These are phyloP conservation scores for Leishmania gerbilli DNA, from an alignment of 208 protist species.

Conservation along the genomic window DNA sequence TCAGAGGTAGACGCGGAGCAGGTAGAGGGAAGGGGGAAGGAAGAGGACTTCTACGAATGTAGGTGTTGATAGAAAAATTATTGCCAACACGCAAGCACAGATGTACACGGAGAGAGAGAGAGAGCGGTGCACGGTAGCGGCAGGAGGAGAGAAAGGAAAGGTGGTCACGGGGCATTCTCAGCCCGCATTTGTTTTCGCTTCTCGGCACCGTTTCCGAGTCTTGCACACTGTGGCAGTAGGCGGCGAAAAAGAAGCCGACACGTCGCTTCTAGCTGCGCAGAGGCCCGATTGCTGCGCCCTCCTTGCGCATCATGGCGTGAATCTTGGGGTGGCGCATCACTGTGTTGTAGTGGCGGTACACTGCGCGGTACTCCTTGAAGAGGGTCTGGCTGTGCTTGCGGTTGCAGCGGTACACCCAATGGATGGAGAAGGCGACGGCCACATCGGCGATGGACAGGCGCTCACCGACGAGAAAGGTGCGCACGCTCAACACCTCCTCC, in stretches of 20 bases:
- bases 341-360: conserved; percentile 83
- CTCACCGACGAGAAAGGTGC: conserved; percentile 88
- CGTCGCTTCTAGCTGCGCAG: conserved; percentile 19
- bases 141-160: neutral
- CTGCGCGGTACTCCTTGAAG: conserved; percentile 57
- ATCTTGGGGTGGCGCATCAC: conserved; percentile 78
- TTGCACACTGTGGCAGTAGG: neutral
- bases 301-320: conserved; percentile 58
- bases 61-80: neutral
- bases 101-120: neutral
- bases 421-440: conserved; percentile 67
- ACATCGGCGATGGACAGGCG: conserved; percentile 82
- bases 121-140: neutral
- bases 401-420: conserved; percentile 70
- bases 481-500: conserved; percentile 64
- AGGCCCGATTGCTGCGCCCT: conserved; percentile 49
- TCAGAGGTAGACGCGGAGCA: neutral
- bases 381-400: conserved; percentile 50
- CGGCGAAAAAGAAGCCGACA: neutral
- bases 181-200: neutral
- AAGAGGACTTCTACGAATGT: conserved; percentile 2
- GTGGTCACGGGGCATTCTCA: neutral
- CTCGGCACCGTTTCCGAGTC: neutral
- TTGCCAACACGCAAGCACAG: neutral
- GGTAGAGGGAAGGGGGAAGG: neutral